Percentiles rank a stretch among this genome's conserved stretches.
These are phyloP conservation scores for Apiotrichum mycotoxinovorans DNA, from an alignment of 1,284 basidiomycete genomes.

Conservation along the genomic window DNA sequence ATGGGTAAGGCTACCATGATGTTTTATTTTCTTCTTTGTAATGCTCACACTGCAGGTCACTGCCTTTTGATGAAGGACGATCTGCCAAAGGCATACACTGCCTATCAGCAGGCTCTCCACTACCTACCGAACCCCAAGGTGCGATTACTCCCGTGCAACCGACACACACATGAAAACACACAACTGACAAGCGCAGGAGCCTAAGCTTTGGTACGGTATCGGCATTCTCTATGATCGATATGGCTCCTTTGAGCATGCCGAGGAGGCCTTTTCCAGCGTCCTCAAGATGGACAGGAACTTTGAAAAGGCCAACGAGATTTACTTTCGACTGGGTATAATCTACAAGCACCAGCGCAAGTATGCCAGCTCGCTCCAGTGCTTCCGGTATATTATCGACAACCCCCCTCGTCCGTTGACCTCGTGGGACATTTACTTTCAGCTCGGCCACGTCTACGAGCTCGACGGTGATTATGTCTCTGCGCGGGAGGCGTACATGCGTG, in stretches of 20 bases:
- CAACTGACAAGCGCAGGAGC: conserved; percentile 64
- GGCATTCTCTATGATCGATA: conserved; percentile 98
- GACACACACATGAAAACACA: neutral
- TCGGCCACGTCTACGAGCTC: conserved; percentile 91
- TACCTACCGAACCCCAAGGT: conserved; percentile 88
- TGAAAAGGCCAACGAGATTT: conserved; percentile 98
- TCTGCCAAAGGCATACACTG: conserved; percentile 95
- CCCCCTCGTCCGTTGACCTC: conserved; percentile 93
- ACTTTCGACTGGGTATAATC: conserved; percentile 96
- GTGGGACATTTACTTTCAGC: conserved; percentile 99
- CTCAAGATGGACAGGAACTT: conserved; percentile 97
- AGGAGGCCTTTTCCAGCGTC: conserved; percentile 96
- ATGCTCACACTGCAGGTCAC: conserved; percentile 55
- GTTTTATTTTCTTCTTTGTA: too few relatives aligned
- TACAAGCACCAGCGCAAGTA: conserved; percentile 99
- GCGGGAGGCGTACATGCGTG: conserved; percentile 95
- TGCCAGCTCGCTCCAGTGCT: conserved; percentile 74
- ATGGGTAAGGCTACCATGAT: conserved; percentile 58
- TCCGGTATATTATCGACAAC: conserved; percentile 91
- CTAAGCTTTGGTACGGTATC: conserved; percentile 99
- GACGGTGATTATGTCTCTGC: conserved; percentile 57
- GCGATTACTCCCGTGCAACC: conserved; percentile 33
- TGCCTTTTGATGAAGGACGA: conserved; percentile 99
- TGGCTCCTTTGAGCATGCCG: conserved; percentile 95
- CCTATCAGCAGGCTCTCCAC: conserved; percentile 97